phyloP scores from a whole-genome alignment of 2,329 filamentous ascomycete species.

The Pseudocercospora pini-densiflorae region DNA sequence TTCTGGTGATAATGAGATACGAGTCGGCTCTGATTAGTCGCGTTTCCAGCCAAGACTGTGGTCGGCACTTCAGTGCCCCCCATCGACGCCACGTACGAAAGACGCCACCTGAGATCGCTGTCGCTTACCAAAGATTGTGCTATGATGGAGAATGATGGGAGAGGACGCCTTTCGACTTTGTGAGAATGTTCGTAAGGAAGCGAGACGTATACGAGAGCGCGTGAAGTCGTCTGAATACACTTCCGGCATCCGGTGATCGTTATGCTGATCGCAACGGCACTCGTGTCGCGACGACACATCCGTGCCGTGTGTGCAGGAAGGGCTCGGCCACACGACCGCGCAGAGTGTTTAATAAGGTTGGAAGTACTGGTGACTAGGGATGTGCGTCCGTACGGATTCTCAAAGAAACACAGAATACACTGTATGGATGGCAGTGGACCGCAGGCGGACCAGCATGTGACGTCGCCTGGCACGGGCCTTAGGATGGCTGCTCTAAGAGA shows the following conservation, averaged over 20 bases:
- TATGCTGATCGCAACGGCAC: slow-evolving; percentile 6
- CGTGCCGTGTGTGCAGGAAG: not conserved
- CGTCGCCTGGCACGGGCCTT: too few relatives aligned
- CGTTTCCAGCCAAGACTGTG: too few relatives aligned
- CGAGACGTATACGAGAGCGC: slow-evolving; percentile 1
- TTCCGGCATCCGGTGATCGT: not conserved
- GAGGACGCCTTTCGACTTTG: not conserved
- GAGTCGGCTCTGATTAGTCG: not conserved
- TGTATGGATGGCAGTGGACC: too few relatives aligned
- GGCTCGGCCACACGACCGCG: not conserved
- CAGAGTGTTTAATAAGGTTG: not conserved
- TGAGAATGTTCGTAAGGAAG: not conserved
- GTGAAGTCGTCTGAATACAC: not conserved
- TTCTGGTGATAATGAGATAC: not conserved
- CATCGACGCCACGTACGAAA: not conserved
- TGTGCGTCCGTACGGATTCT: too few relatives aligned
- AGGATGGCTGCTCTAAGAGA: too few relatives aligned
- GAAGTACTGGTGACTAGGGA: not conserved
- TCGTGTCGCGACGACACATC: not conserved
- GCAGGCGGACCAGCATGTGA: too few relatives aligned
- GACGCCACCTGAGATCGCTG: not conserved
- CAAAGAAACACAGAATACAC: too few relatives aligned
- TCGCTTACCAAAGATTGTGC: not conserved
- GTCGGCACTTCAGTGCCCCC: not conserved
- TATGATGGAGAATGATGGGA: not conserved